Evolutionary conservation across 1,284 basidiomycete species (phyloP).

Genomic region (Cryptococcus deneoformans): DNA sequence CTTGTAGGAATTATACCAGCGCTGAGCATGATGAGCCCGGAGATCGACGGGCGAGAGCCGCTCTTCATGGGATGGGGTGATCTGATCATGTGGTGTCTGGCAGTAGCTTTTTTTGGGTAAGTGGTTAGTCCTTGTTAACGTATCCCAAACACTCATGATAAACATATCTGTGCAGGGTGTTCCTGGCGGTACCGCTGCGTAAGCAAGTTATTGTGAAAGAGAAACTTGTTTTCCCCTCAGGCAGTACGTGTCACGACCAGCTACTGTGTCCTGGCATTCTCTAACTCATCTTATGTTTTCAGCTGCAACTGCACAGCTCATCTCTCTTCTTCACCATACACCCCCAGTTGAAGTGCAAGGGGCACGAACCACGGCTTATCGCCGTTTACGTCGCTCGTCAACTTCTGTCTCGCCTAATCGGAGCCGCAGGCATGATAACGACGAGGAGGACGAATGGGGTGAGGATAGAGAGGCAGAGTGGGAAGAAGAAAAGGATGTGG

Average conservation of each 20-base stretch:
- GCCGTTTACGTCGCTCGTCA: conserved; percentile 29
- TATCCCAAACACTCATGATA: background rate
- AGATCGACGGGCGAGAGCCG: conserved; percentile 71
- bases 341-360: conserved; percentile 26
- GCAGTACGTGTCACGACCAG: conserved; percentile 53
- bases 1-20: conserved; percentile 95
- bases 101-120: conserved; percentile 75
- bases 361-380: conserved; percentile 20
- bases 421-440: background rate
- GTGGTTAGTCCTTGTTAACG: conserved; percentile 7
- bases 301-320: conserved; percentile 91
- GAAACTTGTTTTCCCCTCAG: conserved; percentile 88
- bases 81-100: conserved; percentile 66
- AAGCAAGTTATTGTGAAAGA: conserved; percentile 96
- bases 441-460: background rate
- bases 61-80: conserved; percentile 68
- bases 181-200: conserved; percentile 87
- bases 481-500: conserved; percentile 34
- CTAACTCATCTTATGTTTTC: background rate
- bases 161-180: conserved; percentile 59
- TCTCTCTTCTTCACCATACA: conserved; percentile 75
- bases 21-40: conserved; percentile 68
- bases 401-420: conserved; percentile 18
- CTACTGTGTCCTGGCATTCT: background rate
- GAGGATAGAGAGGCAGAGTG: conserved; percentile 6